phyloP scores from a whole-genome alignment of 306 rosid genomes.

The Datisca glomerata region DNA sequence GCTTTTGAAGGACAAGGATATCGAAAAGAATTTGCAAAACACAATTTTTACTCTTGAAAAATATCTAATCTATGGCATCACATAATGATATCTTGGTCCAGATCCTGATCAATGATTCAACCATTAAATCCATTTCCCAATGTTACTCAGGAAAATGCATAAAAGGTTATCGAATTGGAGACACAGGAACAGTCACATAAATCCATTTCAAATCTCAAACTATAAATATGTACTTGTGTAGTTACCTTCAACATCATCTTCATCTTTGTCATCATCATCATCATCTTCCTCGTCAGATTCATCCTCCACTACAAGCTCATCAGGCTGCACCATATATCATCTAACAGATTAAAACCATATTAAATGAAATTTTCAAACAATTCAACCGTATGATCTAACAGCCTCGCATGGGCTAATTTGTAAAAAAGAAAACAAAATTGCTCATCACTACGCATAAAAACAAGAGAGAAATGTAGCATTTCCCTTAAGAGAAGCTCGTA shows the following conservation, averaged over 20 bases:
- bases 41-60: too few species aligned
- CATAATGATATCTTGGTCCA: too few species aligned
- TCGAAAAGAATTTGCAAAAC: too few species aligned
- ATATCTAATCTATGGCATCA: too few species aligned
- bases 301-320: slow-evolving; percentile 71
- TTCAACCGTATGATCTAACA: too few species aligned
- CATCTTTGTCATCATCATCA: slow-evolving; percentile 49
- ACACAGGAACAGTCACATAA: too few species aligned
- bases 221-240: slow-evolving; percentile 4
- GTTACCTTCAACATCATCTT: slow-evolving; percentile 63
- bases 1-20: too few species aligned
- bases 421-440: not conserved
- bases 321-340: slow-evolving; percentile 29
- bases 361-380: not conserved
- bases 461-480: not conserved
- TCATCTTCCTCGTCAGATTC: slow-evolving; percentile 61
- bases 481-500: too few species aligned
- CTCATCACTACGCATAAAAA: not conserved
- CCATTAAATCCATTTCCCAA: not conserved
- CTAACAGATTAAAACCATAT: not conserved
- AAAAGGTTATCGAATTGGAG: not conserved
- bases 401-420: too few species aligned
- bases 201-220: too few species aligned
- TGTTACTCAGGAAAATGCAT: not conserved
- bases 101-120: not conserved